Percentiles rank a stretch among this genome's conserved stretches.
Evolutionary conservation across 305 asterid species (phyloP).

Genomic region (Rubia peregrina): DNA sequence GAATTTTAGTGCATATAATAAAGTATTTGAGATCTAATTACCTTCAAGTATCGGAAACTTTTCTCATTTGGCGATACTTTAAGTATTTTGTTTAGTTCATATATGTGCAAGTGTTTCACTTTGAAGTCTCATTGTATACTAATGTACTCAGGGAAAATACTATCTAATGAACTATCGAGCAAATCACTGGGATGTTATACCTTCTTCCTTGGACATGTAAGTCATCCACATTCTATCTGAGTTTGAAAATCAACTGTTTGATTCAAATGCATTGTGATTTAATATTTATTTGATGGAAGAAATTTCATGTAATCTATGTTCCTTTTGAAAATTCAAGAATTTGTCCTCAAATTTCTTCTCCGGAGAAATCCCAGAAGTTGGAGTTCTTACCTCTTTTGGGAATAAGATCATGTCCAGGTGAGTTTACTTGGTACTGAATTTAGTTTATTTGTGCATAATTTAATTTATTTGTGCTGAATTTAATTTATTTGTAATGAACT

Average conservation of each 20-base stretch:
- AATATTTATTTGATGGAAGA: neutral
- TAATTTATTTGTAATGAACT: too few species aligned
- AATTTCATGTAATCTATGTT: neutral
- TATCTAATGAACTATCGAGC: conserved; percentile 78
- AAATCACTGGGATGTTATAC: conserved; percentile 80
- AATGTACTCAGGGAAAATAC: conserved; percentile 10
- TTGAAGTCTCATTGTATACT: conserved; percentile 5
- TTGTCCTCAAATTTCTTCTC: conserved; percentile 86
- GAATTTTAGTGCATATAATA: too few species aligned
- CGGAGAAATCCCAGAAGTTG: conserved; percentile 93
- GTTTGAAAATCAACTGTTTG: conserved; percentile 17
- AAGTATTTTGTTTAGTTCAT: conserved; percentile 14
- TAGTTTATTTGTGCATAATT: too few species aligned
- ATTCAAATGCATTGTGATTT: neutral
- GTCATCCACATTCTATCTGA: conserved; percentile 59
- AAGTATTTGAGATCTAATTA: conserved; percentile 8
- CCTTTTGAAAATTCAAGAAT: conserved; percentile 39
- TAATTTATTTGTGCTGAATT: too few species aligned
- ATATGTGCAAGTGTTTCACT: neutral
- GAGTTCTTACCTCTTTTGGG: conserved; percentile 75
- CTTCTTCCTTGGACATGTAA: conserved; percentile 77
- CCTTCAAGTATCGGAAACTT: conserved; percentile 80
- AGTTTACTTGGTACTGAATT: too few species aligned
- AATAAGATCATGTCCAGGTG: too few species aligned
- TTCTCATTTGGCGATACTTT: conserved; percentile 65